phyloP scores from a whole-genome alignment of 495 filamentous ascomycete species.

The Neurospora intermedia region DNA sequence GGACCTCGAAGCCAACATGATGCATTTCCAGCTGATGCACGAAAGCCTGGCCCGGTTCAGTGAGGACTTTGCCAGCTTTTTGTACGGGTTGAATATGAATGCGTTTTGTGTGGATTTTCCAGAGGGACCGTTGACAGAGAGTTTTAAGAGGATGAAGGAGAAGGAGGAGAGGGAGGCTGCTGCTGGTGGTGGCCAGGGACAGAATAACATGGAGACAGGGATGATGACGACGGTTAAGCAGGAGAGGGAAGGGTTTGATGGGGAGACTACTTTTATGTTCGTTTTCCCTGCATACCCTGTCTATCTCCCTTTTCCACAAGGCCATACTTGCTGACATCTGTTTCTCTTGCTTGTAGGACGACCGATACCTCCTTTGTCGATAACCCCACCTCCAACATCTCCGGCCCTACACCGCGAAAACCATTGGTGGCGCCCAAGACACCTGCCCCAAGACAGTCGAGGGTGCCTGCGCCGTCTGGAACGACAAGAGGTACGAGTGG shows the following conservation, averaged over 20 bases:
- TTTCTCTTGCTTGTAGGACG: slow-evolving; percentile 47
- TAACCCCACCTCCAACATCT: slow-evolving; percentile 51
- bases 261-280: slow-evolving; percentile 83
- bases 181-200: background rate
- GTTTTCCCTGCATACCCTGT: no score
- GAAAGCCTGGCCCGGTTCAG: slow-evolving; percentile 89
- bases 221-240: slow-evolving; percentile 3
- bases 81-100: slow-evolving; percentile 97
- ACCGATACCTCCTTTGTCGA: slow-evolving; percentile 93
- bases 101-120: slow-evolving; percentile 98
- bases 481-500: slow-evolving; percentile 30
- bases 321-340: background rate
- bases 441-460: slow-evolving; percentile 40
- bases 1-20: slow-evolving; percentile 92
- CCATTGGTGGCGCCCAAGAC: slow-evolving; percentile 35
- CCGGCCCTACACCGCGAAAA: slow-evolving; percentile 40
- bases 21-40: slow-evolving; percentile 94
- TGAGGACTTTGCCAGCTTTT: slow-evolving; percentile 89
- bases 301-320: background rate
- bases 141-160: slow-evolving; percentile 53
- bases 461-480: slow-evolving; percentile 23
- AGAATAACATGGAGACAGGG: slow-evolving; percentile 5
- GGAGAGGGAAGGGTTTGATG: slow-evolving; percentile 24
- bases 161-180: slow-evolving; percentile 34
- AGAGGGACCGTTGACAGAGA: slow-evolving; percentile 55